phyloP scores from a whole-genome alignment of 805 yeast genomes.

The Wickerhamiella lipophila region DNA sequence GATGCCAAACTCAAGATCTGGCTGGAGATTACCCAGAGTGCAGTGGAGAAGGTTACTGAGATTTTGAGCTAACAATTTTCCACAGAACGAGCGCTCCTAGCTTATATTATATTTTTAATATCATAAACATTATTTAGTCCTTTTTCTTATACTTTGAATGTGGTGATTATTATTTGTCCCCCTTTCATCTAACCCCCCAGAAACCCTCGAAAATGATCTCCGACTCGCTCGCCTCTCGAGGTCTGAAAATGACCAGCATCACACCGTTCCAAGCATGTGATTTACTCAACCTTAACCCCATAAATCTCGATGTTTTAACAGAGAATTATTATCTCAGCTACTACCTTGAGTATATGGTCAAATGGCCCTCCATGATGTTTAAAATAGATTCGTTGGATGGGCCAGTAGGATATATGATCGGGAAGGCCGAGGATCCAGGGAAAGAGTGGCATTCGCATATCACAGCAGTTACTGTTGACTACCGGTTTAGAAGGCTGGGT shows the following conservation, averaged over 20 bases:
- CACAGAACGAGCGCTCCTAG: too few species aligned
- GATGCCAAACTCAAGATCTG: slow-evolving; percentile 30
- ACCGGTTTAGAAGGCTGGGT: slow-evolving; percentile 71
- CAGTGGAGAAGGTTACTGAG: slow-evolving; percentile 14
- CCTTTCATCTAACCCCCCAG: too few species aligned
- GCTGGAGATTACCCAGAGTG: slow-evolving; percentile 28
- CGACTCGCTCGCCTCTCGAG: too few species aligned
- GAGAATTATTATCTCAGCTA: slow-evolving; percentile 81
- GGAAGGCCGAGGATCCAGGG: slow-evolving; percentile 81
- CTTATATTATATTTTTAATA: too few species aligned
- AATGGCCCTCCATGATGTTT: slow-evolving; percentile 86
- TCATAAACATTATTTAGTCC: too few species aligned
- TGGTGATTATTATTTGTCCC: too few species aligned
- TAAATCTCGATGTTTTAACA: slow-evolving; percentile 79
- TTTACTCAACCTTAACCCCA: slow-evolving; percentile 53
- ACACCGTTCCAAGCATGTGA: slow-evolving; percentile 83
- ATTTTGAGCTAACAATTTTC: slow-evolving; percentile 4
- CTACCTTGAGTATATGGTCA: slow-evolving; percentile 66
- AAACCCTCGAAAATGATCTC: too few species aligned
- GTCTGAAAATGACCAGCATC: slow-evolving; percentile 59
- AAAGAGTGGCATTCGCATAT: slow-evolving; percentile 94
- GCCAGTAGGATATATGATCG: slow-evolving; percentile 52
- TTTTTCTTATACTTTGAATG: too few species aligned
- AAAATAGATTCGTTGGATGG: slow-evolving; percentile 32
- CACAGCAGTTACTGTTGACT: slow-evolving; percentile 85